These are phyloP conservation scores for Kodamaea ohmeri DNA, from an alignment of 1,139 yeast species.

Conservation along the genomic window DNA sequence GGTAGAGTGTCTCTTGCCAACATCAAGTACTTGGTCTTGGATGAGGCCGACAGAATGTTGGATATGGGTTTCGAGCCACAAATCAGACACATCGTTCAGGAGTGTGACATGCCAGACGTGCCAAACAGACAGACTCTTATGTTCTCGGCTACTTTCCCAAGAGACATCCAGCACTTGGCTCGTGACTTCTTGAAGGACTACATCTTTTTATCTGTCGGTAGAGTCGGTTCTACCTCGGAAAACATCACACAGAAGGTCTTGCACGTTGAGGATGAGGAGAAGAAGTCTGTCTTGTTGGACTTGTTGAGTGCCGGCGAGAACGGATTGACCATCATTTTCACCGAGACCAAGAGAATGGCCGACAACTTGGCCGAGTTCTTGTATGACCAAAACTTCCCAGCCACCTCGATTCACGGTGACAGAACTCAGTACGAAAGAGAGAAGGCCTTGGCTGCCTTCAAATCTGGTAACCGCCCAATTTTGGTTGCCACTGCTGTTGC, in stretches of 20 bases:
- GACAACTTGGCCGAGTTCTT: conserved; percentile 91
- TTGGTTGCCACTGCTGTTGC: conserved; percentile 99
- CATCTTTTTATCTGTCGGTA: conserved; percentile 94
- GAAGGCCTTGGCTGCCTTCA: conserved; percentile 88
- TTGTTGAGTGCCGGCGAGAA: conserved; percentile 74
- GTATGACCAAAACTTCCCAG: conserved; percentile 87
- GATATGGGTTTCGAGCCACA: conserved; percentile 99
- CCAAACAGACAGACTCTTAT: conserved; percentile 90
- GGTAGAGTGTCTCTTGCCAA: conserved; percentile 86
- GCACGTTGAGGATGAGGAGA: conserved; percentile 93
- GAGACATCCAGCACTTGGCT: conserved; percentile 94
- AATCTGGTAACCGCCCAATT: conserved; percentile 83
- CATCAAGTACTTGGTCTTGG: conserved; percentile 91
- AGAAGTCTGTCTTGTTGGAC: conserved; percentile 88
- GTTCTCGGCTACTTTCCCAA: conserved; percentile 99
- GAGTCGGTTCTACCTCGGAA: conserved; percentile 97
- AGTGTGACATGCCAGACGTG: conserved; percentile 94
- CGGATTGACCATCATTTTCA: conserved; percentile 89
- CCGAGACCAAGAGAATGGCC: conserved; percentile 98
- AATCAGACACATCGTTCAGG: conserved; percentile 96
- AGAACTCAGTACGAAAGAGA: conserved; percentile 98
- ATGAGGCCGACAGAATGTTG: conserved; percentile 99
- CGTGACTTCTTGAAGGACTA: conserved; percentile 95
- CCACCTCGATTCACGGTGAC: conserved; percentile 98
- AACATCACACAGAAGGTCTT: conserved; percentile 92